Base-by-base conservation (phyloP, 345 rosid genomes). In the Populus simonii region DNA sequence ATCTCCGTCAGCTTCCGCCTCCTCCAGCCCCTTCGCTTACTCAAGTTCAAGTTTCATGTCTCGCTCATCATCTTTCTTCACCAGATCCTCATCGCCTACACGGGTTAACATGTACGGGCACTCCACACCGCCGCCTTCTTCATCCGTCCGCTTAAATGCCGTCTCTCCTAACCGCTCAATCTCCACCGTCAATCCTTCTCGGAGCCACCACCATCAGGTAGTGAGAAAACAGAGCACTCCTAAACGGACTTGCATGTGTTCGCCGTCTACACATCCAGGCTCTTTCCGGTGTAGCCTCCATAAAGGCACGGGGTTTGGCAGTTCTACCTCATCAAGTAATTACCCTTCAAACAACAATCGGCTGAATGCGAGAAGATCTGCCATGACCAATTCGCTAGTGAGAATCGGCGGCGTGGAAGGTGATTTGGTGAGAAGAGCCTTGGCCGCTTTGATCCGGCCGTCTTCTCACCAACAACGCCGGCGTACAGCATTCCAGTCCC, bases 211-310 rank as follows among this genome's bases (percentile, higher is more conserved):
- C 75, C 55, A 71, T 18, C 80, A 81, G 62, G 63, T 81, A 38
- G 74, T 87, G 57, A 78, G 74, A 51, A 87, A 85, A 59, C 85
- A 83, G 63, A 51, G 71, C 63, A 39, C 79, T 27, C 80, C 82
- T 10, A 86, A 86, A 81, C 73, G 84, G 68, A 86, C 90, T 23
- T 90, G 97, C 41, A 86, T 89, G 91, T 90, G 94, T 73, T 88
- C 97, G 7, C 94, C 94, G 2, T 88, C 97, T 35, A 85, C 83
- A n/a, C 96, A 92, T 47, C 96, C 93, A 5, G 96, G 96, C 33
- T 92, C 96, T 6, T 92, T 92, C 86, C 90, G 96, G 8, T 92
- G 96, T 79, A 90, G 92, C 81, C 89, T 88, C 31, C 96, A 92
- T 77, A 92, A 90, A 73, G 76, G 65, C 27, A 0, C n/a, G 10